Percentiles rank a stretch among this genome's conserved stretches.
Conservation (phyloP, 768 basidiomycete genomes). For the Russula ochroleuca region DNA sequence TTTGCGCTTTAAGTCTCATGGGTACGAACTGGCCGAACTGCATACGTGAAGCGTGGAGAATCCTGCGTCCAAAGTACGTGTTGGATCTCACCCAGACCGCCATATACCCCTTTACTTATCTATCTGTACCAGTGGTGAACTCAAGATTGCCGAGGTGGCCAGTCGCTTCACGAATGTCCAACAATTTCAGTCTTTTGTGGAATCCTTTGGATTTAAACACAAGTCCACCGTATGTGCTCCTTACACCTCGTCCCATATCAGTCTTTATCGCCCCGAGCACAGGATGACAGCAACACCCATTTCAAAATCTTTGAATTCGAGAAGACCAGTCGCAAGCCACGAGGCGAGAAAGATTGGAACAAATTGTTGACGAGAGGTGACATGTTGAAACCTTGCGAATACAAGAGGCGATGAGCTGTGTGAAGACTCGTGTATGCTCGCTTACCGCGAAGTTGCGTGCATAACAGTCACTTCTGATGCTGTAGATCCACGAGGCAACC, state of each 20-base stretch:
- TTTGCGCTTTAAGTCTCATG: conserved; percentile 96
- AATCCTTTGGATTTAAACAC: conserved; percentile 68
- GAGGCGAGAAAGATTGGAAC: conserved; percentile 57
- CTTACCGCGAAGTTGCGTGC: neutral
- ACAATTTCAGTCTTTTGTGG: conserved; percentile 60
- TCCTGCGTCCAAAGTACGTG: conserved; percentile 76
- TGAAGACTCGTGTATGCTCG: neutral
- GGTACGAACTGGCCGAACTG: conserved; percentile 93
- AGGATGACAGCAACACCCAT: conserved; percentile 82
- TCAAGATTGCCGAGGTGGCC: conserved; percentile 86
- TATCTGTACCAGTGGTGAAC: conserved; percentile 53
- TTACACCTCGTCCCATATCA: neutral
- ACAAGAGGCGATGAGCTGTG: conserved; percentile 67
- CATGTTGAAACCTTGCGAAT: conserved; percentile 85
- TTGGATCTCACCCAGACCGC: neutral
- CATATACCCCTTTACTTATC: conserved; percentile 7
- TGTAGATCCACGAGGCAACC: neutral
- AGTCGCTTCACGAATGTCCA: conserved; percentile 72
- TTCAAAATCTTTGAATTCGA: conserved; percentile 81
- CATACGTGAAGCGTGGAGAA: conserved; percentile 83
- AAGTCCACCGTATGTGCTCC: conserved; percentile 52
- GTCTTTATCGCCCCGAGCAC: conserved; percentile 18
- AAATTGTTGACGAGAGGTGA: conserved; percentile 48
- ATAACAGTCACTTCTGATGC: neutral
- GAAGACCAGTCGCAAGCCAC: conserved; percentile 49